A percentile compares a stretch with the other conserved stretches of the same genome.
These are phyloP conservation scores for Persicaria tinctoria DNA, from an alignment of 148 eudicot genomes.

Conservation along the genomic window DNA sequence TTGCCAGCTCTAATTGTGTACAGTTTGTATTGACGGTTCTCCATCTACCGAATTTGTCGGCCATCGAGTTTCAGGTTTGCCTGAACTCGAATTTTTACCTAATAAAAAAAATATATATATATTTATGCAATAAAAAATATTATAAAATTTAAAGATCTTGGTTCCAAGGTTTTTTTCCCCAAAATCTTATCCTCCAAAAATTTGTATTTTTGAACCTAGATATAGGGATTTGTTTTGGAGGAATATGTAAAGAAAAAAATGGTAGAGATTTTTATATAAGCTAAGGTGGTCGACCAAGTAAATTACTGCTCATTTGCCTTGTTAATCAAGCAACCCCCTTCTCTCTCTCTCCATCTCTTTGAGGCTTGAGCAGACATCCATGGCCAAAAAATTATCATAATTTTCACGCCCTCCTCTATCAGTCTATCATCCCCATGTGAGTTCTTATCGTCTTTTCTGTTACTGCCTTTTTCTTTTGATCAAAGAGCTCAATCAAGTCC, in stretches of 20 bases:
- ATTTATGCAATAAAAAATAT: no score
- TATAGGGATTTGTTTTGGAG: no score
- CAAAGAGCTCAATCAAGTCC: not conserved
- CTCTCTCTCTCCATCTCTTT: conserved; percentile 20
- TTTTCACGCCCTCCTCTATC: conserved; percentile 41
- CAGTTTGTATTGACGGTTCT: no score
- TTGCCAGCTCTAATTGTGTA: no score
- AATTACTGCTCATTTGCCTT: conserved; percentile 64
- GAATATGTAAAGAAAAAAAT: not conserved
- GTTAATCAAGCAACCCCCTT: conserved; percentile 68
- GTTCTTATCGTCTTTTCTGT: conserved; percentile 25
- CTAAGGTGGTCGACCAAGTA: conserved; percentile 16
- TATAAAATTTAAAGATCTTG: no score
- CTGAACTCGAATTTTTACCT: no score
- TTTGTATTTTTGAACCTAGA: no score
- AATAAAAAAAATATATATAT: no score
- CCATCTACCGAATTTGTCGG: no score
- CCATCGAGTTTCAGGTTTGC: no score
- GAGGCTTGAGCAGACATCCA: conserved; percentile 30
- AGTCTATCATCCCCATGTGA: conserved; percentile 47
- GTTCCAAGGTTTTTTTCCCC: no score
- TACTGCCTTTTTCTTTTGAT: conserved; percentile 6
- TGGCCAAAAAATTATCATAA: conserved; percentile 56
- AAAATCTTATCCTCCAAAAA: no score
- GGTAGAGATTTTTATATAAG: not conserved